Evolutionary conservation across 2,329 filamentous ascomycete species (phyloP).

Genomic region (Aspergillus sp.): DNA sequence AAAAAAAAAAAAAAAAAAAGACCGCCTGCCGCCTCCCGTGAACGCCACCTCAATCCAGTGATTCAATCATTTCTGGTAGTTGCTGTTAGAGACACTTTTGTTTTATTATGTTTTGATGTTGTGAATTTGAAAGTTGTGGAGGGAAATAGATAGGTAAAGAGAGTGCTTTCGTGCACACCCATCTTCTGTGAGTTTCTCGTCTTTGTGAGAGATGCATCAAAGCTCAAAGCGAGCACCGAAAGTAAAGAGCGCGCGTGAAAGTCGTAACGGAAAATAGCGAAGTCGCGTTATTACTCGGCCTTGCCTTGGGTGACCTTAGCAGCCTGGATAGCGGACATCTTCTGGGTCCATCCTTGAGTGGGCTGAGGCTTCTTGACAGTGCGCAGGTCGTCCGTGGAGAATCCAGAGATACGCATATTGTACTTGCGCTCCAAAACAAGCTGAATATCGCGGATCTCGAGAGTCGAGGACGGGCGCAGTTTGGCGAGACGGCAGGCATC

Average conservation of each 20-base stretch:
- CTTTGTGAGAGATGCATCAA: neutral
- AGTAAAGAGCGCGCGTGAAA: neutral
- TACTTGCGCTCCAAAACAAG: constrained; percentile 80
- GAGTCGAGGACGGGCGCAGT: constrained; percentile 82
- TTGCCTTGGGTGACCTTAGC: constrained; percentile 68
- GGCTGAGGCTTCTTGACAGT: constrained; percentile 94
- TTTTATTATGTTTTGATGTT: no score
- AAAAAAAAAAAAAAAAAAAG: no score
- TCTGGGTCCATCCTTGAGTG: constrained; percentile 84
- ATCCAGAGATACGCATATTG: constrained; percentile 91
- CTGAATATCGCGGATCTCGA: constrained; percentile 86
- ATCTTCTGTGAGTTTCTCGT: neutral
- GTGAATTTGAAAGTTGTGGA: no score
- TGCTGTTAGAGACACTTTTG: no score
- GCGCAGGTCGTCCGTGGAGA: constrained; percentile 88
- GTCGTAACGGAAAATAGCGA: neutral
- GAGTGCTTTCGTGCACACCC: neutral
- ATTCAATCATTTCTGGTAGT: no score
- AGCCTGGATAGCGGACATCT: constrained; percentile 95
- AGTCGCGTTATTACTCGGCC: constrained; percentile 31
- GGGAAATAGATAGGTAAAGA: neutral
- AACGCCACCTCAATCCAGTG: no score
- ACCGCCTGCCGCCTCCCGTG: no score
- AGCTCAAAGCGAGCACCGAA: neutral
- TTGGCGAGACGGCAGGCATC: constrained; percentile 89